These are phyloP conservation scores for Globisporangium heterothallicum DNA, from an alignment of 352 stramenopile species.

Conservation along the genomic window DNA sequence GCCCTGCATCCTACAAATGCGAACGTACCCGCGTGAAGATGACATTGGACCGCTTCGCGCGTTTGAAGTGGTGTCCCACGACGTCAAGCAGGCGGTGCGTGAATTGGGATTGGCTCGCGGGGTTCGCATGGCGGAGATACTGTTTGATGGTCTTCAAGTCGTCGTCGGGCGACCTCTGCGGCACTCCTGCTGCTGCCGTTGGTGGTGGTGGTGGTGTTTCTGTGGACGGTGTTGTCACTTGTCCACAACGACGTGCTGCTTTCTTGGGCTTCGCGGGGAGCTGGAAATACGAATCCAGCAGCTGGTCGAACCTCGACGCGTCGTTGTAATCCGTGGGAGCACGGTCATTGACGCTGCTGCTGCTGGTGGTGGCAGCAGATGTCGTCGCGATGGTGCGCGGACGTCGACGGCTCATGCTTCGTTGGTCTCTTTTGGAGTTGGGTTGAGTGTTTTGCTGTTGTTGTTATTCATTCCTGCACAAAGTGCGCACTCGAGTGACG, in stretches of 20 bases:
- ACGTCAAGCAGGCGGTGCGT: conserved; percentile 17
- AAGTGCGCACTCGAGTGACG: too few species aligned
- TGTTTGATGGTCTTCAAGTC: conserved; percentile 30
- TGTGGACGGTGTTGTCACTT: background rate
- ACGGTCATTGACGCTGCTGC: background rate
- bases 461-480: too few species aligned
- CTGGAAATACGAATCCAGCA: conserved; percentile 23
- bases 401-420: conserved; percentile 1
- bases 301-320: conserved; percentile 18
- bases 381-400: background rate
- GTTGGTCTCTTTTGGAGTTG: too few species aligned
- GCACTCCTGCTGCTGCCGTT: background rate
- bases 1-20: background rate
- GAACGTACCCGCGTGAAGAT: conserved; percentile 17
- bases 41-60: conserved; percentile 6
- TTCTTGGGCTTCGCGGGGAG: background rate
- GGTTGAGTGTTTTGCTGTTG: too few species aligned
- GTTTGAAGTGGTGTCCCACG: conserved; percentile 22
- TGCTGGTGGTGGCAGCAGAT: background rate
- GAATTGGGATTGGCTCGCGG: conserved; percentile 21
- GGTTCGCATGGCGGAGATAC: conserved; percentile 20
- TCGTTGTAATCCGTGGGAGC: conserved; percentile 10
- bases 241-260: conserved; percentile 4
- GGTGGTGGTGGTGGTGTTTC: background rate
- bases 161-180: conserved; percentile 1